phyloP scores from a whole-genome alignment of 495 filamentous ascomycete genomes.

The Astrothelium macrocarpum region DNA sequence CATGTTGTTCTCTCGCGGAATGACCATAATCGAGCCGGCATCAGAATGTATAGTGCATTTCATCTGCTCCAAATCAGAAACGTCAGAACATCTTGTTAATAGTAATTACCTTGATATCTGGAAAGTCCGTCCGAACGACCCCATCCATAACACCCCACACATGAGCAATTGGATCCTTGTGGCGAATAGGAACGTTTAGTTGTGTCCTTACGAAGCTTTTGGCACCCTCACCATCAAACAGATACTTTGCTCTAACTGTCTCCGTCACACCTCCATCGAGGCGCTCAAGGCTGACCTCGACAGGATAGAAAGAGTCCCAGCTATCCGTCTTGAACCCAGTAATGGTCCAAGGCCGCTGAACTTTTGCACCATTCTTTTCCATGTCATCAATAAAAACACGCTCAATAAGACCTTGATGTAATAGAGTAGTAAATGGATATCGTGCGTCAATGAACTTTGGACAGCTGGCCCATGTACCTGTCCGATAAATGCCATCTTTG shows the following conservation, averaged over 20 bases:
- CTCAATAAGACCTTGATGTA: slow-evolving; percentile 59
- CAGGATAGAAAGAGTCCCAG: slow-evolving; percentile 45
- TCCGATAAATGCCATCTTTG: slow-evolving; percentile 43
- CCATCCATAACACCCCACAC: slow-evolving; percentile 41
- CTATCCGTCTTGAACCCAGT: slow-evolving; percentile 51
- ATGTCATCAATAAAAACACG: slow-evolving; percentile 55
- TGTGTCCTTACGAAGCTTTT: slow-evolving; percentile 52
- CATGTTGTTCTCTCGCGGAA: slow-evolving; percentile 38
- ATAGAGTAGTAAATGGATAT: slow-evolving; percentile 55
- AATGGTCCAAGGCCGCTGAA: slow-evolving; percentile 57
- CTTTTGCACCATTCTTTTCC: slow-evolving; percentile 45
- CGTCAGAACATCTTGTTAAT: background rate
- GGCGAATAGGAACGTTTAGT: slow-evolving; percentile 47
- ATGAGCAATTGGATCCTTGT: slow-evolving; percentile 55
- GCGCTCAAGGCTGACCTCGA: slow-evolving; percentile 63
- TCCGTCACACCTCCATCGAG: slow-evolving; percentile 61
- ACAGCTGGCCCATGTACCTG: slow-evolving; percentile 54
- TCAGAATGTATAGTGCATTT: slow-evolving; percentile 67
- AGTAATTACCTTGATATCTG: slow-evolving; percentile 37
- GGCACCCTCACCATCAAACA: slow-evolving; percentile 58
- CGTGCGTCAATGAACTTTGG: slow-evolving; percentile 56
- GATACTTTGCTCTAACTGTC: slow-evolving; percentile 54
- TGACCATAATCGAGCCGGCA: slow-evolving; percentile 39
- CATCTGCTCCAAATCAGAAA: slow-evolving; percentile 45
- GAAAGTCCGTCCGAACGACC: slow-evolving; percentile 36